phyloP scores from a whole-genome alignment of 257 asterid species.

The Capsicum chinense region DNA sequence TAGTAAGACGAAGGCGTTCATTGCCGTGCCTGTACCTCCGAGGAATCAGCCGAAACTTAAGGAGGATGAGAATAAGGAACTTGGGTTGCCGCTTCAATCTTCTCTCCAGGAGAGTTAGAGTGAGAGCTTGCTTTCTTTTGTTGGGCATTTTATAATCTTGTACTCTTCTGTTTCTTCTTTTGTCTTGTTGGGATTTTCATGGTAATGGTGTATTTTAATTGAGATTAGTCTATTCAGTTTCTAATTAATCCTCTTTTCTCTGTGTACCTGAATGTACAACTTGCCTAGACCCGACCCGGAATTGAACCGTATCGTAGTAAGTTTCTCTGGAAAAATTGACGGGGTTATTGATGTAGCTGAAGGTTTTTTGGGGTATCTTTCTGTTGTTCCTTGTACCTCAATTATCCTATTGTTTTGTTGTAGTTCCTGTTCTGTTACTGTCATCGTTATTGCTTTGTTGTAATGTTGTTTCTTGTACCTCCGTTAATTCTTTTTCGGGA shows the following conservation, averaged over 20 bases:
- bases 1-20: constrained; percentile 76
- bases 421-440: no score
- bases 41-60: constrained; percentile 42
- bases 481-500: no score
- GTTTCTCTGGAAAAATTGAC: neutral
- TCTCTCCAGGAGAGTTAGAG: constrained; percentile 27
- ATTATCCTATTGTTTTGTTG: no score
- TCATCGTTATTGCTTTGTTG: no score
- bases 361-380: neutral
- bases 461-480: no score
- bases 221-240: no score
- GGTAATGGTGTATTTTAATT: constrained; percentile 9
- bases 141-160: constrained; percentile 5
- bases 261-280: neutral
- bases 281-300: neutral
- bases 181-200: neutral
- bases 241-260: neutral
- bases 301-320: neutral
- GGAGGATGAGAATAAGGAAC: constrained; percentile 39
- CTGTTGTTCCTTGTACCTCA: no score
- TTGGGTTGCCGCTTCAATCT: constrained; percentile 41
- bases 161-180: constrained; percentile 2
- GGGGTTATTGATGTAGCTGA: neutral
- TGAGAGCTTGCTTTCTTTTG: constrained; percentile 17
- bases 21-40: constrained; percentile 61